A percentile compares a stretch with the other conserved stretches of the same genome.
phyloP scores from a whole-genome alignment of 2,329 filamentous ascomycete genomes.

The Colletotrichum brevisporum region DNA sequence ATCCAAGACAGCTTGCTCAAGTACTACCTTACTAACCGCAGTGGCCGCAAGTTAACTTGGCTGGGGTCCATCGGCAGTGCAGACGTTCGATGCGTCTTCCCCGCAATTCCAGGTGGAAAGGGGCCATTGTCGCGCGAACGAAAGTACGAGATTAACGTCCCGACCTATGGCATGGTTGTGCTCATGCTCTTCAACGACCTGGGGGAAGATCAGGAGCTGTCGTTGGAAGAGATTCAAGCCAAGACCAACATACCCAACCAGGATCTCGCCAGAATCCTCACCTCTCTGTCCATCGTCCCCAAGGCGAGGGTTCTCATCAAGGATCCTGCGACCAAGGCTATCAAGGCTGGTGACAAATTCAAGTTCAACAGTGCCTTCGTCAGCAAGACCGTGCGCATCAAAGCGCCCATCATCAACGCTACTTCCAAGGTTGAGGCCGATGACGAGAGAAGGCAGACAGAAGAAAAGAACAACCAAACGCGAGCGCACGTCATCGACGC shows the following conservation, averaged over 20 bases:
- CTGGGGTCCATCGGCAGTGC: constrained; percentile 79
- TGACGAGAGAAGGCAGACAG: constrained; percentile 77
- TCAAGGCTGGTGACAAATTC: constrained; percentile 84
- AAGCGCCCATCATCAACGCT: constrained; percentile 86
- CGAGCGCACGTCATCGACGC: constrained; percentile 81
- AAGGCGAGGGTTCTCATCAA: constrained; percentile 88
- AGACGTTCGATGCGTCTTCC: constrained; percentile 86
- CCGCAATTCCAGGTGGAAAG: constrained; percentile 78
- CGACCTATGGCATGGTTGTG: constrained; percentile 93
- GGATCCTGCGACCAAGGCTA: constrained; percentile 82
- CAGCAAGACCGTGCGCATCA: constrained; percentile 88
- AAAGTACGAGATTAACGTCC: constrained; percentile 91
- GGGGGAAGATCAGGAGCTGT: constrained; percentile 62
- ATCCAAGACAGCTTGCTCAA: constrained; percentile 89
- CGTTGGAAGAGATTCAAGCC: constrained; percentile 84
- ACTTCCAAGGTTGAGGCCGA: constrained; percentile 88
- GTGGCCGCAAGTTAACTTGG: constrained; percentile 91
- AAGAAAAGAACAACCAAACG: constrained; percentile 81
- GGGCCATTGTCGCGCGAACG: constrained; percentile 73
- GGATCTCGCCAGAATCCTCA: constrained; percentile 84
- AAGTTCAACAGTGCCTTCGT: constrained; percentile 85
- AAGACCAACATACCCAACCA: constrained; percentile 82
- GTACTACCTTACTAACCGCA: constrained; percentile 90
- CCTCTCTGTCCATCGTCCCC: constrained; percentile 84
- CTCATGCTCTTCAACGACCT: constrained; percentile 91